Evolutionary conservation across 768 basidiomycete species (phyloP).

Genomic region (Sutorius australiensis): DNA sequence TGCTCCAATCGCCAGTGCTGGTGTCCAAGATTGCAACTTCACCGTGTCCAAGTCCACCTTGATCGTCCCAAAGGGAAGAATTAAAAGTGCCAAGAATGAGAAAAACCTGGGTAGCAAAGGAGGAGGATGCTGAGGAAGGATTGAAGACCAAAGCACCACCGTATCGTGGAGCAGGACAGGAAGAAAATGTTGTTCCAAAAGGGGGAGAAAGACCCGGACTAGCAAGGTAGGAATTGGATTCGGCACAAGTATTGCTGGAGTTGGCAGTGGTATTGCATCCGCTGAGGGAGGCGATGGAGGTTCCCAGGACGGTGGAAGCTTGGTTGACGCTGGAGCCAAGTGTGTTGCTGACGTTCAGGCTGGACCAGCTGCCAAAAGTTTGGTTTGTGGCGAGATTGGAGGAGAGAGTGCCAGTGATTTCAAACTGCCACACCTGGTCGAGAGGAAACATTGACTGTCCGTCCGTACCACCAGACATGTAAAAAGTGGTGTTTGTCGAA

Average conservation of each 20-base stretch:
- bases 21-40: conserved; percentile 72
- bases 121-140: conserved; percentile 38
- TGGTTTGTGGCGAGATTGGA: conserved; percentile 52
- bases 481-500: conserved; percentile 66
- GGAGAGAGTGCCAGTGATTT: conserved; percentile 66
- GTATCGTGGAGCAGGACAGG: conserved; percentile 65
- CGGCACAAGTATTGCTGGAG: conserved; percentile 50
- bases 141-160: conserved; percentile 62
- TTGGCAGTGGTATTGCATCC: conserved; percentile 52
- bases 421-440: conserved; percentile 68
- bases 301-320: conserved; percentile 55
- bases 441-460: conserved; percentile 43
- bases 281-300: conserved; percentile 52
- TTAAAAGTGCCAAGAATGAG: conserved; percentile 68
- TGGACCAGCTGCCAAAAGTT: conserved; percentile 59
- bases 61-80: conserved; percentile 62
- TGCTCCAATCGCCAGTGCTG: conserved; percentile 62
- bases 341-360: conserved; percentile 37
- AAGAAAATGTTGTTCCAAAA: conserved; percentile 37
- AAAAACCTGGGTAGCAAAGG: conserved; percentile 62
- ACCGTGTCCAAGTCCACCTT: conserved; percentile 53
- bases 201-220: conserved; percentile 18
- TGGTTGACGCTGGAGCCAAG: conserved; percentile 38
- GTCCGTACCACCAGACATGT: conserved; percentile 67
- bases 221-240: conserved; percentile 55